Evolutionary conservation across 192 early-diverging fungal genomes (phyloP), one percentile per base, ranked within the genome.

Genomic region (Gigaspora rosea): DNA sequence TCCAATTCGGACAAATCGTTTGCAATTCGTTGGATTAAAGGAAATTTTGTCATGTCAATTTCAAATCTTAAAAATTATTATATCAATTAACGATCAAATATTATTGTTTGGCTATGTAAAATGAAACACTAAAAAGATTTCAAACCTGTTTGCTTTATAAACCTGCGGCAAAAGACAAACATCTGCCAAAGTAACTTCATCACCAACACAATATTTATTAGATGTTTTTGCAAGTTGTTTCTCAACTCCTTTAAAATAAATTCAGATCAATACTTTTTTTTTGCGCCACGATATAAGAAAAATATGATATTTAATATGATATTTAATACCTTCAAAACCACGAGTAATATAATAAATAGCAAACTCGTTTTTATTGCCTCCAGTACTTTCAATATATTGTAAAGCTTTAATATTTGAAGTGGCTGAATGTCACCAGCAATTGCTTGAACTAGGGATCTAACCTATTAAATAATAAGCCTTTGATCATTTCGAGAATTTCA

Each of bases 121-220:
- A n/a, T 12, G 35, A 52, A 13, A 15, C 7, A 33, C 48, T 33
- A 12, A 46, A 41, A n/a, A 6, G 15, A 33, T 49, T 6, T 12
- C 84, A 59, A 82, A 94, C 87, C 94, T 79, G 36, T 80, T 77
- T 2, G 92, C 96, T 79, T 96, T 96, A 78, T 85, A 91, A 18
- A 90, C 86, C 81, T 95, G 93, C 3, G 95, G 93, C 5, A 92
- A 85, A 47, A 98, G 82, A 73, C 83, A 89, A 57, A 92, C 80
- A 83, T 98, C 96, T 0, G 96, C 96, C 77, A 96, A 79, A 4
- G 94, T 94, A 49, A 98, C 85, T 32, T 86, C 62, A 78, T 96
- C 91, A 22, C 94, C 95, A 47, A 91, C 87, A 73, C 90, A 93
- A 81, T 92, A 98, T 48, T 78, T 85, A 32, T 92, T 93, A 2